Percentiles rank a stretch among this genome's conserved stretches.
These are phyloP conservation scores for Diaporthe sp. DNA, from an alignment of 2,329 filamentous ascomycete species.

Conservation along the genomic window DNA sequence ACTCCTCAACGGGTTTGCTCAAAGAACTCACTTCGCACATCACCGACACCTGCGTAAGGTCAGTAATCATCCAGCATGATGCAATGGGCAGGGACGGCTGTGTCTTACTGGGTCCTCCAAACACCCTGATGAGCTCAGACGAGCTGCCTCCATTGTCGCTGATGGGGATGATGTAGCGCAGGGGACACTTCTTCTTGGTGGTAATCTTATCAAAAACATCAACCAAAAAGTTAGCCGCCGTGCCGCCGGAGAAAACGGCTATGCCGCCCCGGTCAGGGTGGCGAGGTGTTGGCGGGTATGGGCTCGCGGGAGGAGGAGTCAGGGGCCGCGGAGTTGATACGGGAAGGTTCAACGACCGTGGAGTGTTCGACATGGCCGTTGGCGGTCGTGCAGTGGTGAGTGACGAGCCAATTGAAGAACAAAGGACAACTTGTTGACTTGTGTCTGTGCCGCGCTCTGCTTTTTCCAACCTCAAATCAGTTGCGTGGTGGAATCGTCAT, in stretches of 20 bases:
- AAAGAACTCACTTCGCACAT: constrained; percentile 74
- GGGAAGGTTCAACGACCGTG: constrained; percentile 6
- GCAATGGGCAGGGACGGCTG: neutral
- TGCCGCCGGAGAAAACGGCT: constrained; percentile 91
- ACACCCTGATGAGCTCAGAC: constrained; percentile 92
- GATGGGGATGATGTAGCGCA: constrained; percentile 93
- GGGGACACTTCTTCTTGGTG: constrained; percentile 72
- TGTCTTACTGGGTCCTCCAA: constrained; percentile 85
- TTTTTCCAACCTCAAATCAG: neutral
- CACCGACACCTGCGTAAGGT: constrained; percentile 64
- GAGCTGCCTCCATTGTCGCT: constrained; percentile 96
- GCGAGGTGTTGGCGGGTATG: constrained; percentile 31
- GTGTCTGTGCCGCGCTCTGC: neutral
- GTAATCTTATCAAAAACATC: constrained; percentile 84
- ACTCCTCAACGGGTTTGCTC: neutral
- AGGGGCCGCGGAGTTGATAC: constrained; percentile 27
- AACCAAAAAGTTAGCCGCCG: constrained; percentile 93
- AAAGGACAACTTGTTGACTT: neutral
- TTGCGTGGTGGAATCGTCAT: constrained; percentile 11
- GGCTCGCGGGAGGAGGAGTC: constrained; percentile 18
- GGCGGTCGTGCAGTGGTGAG: neutral
- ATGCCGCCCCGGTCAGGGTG: constrained; percentile 62
- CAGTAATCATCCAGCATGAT: constrained; percentile 13
- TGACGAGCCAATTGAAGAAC: neutral
- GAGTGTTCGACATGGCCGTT: constrained; percentile 8